phyloP scores from a whole-genome alignment of 169 alveolate genomes.

The Cryptosporidium canis region DNA sequence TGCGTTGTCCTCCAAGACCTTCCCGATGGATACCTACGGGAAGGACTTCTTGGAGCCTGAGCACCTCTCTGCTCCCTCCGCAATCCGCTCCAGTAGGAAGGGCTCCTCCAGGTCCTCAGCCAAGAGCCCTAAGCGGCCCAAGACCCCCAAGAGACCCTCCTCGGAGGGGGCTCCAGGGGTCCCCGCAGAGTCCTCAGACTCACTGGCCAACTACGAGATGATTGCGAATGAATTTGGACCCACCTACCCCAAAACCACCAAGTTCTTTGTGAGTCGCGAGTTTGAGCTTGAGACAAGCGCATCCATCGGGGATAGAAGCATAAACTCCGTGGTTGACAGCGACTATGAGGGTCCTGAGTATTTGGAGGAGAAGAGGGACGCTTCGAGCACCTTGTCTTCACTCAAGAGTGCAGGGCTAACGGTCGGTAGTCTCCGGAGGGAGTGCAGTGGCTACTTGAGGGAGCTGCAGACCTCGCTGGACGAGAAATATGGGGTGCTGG shows the following conservation, averaged over 20 bases:
- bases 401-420: neutral
- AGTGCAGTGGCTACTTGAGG: neutral
- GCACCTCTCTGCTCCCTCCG: too few relatives aligned
- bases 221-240: neutral
- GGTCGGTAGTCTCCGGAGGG: neutral
- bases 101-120: too few relatives aligned
- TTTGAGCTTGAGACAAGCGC: neutral
- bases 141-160: neutral
- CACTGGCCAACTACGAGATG: too few relatives aligned
- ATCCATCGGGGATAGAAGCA: neutral
- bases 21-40: neutral
- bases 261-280: neutral
- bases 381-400: neutral
- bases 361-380: neutral
- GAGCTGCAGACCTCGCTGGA: neutral
- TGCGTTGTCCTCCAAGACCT: neutral
- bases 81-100: too few relatives aligned
- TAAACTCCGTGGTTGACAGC: neutral
- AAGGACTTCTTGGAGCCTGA: too few relatives aligned
- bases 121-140: neutral
- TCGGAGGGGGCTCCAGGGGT: neutral
- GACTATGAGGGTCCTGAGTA: neutral
- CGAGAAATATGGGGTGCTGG: neutral
- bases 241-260: neutral
- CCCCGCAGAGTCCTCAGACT: neutral